These are phyloP conservation scores for Aspergillus versicolor DNA, from an alignment of 2,329 filamentous ascomycete species.

Conservation along the genomic window DNA sequence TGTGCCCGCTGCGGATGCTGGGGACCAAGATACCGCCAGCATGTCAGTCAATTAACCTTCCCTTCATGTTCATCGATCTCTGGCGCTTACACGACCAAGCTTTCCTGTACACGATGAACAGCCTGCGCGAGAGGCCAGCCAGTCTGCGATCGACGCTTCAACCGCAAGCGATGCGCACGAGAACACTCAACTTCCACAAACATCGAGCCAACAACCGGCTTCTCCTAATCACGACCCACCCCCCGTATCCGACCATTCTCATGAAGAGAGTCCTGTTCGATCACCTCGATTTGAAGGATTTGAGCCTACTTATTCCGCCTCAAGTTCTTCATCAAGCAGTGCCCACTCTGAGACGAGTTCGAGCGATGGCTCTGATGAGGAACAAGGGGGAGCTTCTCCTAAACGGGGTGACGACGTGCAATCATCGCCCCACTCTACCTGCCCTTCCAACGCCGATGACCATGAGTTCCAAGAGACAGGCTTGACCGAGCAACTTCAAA, in stretches of 20 bases:
- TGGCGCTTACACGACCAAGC: constrained; percentile 33
- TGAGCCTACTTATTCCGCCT: constrained; percentile 1
- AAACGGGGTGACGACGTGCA: not conserved
- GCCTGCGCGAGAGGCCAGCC: constrained; percentile 22
- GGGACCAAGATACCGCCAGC: constrained; percentile 33
- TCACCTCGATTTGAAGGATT: constrained; percentile 25
- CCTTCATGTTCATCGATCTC: constrained; percentile 19
- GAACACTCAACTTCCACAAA: not conserved
- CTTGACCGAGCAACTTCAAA: constrained; percentile 14
- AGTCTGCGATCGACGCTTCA: constrained; percentile 5
- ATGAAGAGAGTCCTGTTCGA: not conserved
- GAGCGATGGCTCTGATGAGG: constrained; percentile 4
- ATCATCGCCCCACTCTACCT: constrained; percentile 7
- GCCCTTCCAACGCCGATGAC: constrained; percentile 7
- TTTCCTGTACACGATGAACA: constrained; percentile 26
- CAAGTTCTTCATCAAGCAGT: not conserved
- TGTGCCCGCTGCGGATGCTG: constrained; percentile 28
- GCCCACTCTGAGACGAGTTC: not conserved
- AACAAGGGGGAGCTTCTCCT: not conserved
- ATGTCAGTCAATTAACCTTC: constrained; percentile 40
- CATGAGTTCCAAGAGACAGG: not conserved
- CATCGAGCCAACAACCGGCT: not conserved
- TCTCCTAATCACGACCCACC: not conserved
- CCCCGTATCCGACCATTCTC: not conserved
- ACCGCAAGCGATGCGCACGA: not conserved